Conservation (phyloP, 2,329 filamentous ascomycete species). For the Ophiostoma sp. region DNA sequence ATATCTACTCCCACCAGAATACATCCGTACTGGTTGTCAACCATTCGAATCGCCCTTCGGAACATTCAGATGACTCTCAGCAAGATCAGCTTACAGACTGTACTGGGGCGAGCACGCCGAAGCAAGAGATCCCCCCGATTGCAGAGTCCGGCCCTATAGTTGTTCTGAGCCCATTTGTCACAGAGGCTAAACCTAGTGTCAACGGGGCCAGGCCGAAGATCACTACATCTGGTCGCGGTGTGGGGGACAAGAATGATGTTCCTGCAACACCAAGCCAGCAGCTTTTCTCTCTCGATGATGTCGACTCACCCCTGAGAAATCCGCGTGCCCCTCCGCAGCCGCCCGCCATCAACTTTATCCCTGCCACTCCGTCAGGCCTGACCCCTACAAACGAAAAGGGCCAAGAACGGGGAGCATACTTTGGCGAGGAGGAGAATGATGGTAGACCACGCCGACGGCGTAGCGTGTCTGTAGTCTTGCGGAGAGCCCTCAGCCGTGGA, state of each 20-base stretch:
- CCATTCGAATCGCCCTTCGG: constrained; percentile 48
- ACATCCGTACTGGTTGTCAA: constrained; percentile 58
- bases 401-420: constrained; percentile 51
- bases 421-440: constrained; percentile 35
- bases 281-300: constrained; percentile 45
- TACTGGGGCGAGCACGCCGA: constrained; percentile 17
- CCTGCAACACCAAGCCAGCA: constrained; percentile 51
- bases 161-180: neutral
- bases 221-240: constrained; percentile 28
- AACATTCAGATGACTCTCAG: constrained; percentile 36
- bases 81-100: constrained; percentile 22
- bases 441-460: constrained; percentile 37
- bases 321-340: constrained; percentile 54
- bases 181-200: neutral
- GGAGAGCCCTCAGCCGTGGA: constrained; percentile 41
- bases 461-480: constrained; percentile 46
- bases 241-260: constrained; percentile 26
- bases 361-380: constrained; percentile 55
- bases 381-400: constrained; percentile 50
- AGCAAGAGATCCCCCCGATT: constrained; percentile 19
- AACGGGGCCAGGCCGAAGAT: constrained; percentile 11
- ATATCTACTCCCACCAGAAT: constrained; percentile 59
- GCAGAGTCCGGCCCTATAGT: constrained; percentile 27
- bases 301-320: constrained; percentile 58
- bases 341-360: constrained; percentile 54